Evolutionary conservation across 225 moss, liverwort and hornwort genomes (phyloP), one percentile per base, ranked within the genome.

Genomic region (Asterella californica): DNA sequence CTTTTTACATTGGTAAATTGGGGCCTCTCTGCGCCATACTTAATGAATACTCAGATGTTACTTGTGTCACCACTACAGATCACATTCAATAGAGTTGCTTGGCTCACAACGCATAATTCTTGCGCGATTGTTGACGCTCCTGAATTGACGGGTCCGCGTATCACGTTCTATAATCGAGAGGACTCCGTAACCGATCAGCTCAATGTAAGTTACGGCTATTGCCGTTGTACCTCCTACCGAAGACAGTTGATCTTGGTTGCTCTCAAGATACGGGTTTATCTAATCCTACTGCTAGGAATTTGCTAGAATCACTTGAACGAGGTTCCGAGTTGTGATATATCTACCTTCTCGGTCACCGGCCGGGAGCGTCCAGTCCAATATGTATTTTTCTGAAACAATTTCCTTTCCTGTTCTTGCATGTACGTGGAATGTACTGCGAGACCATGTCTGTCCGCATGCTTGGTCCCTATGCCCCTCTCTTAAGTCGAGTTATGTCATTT

Each of bases 81-180:
- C 62, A 84, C 88, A 49, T 96, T 86, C 86, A 96, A 94, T 83
- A 90, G 94, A 79, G 94, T 93, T 50, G 86, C 94, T n/a, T 96
- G 94, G 94, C 89, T 96, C 38, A 89, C 90, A 2, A 91, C 96
- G 67, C 96, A 97, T 80, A 97, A 97, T 70, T 87, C 96, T 25
- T 97, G 48, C 77, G 88, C 96, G 17, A 91, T 93, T n/a, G 70
- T 79, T 71, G 90, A 85, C 27, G 89, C 83, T 78, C 24, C 85
- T 46, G 79, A 87, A 34, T 0, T 76, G 54, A 81, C 90, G 68
- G 93, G 91, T 71, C 6, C 62, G 37, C 62, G 78, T 12, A 79
- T 93, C 70, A 84, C 93, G 38, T 92, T 93, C 71, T 83, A 80
- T 21, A 90, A 97, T 78, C 96, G 94, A 84, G 96, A 97, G 83